These are phyloP conservation scores for Abrus precatorius DNA, from an alignment of 306 rosid genomes.

Conservation along the genomic window DNA sequence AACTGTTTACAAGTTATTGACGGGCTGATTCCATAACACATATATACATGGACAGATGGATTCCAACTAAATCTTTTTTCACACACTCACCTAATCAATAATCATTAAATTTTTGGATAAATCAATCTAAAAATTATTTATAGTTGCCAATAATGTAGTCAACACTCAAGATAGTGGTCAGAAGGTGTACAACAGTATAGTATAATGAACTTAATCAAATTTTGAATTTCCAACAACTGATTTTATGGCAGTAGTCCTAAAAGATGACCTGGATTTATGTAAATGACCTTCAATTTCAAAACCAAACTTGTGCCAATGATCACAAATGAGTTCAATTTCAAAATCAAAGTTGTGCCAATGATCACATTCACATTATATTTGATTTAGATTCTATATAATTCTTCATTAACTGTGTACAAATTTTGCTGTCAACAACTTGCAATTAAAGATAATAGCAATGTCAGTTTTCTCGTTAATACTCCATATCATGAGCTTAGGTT, in stretches of 20 bases:
- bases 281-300: background rate
- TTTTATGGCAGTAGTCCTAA: background rate
- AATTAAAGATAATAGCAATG: background rate
- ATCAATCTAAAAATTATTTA: background rate
- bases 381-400: background rate
- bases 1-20: background rate
- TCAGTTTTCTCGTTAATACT: background rate
- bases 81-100: background rate
- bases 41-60: background rate
- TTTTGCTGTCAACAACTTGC: background rate
- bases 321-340: constrained; percentile 6
- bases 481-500: background rate
- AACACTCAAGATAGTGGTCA: background rate
- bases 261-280: background rate
- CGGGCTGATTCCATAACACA: background rate
- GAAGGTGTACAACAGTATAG: background rate
- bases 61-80: background rate
- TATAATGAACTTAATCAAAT: background rate
- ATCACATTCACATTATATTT: background rate
- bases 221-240: background rate
- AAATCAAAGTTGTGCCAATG: constrained; percentile 5
- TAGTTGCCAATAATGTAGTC: background rate
- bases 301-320: constrained; percentile 4
- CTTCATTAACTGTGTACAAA: background rate
- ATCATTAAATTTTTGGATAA: background rate